Percentiles rank a stretch among this genome's conserved stretches.
Conservation (phyloP, 2,329 filamentous ascomycete species). For the Hymenoscyphus repandus region DNA sequence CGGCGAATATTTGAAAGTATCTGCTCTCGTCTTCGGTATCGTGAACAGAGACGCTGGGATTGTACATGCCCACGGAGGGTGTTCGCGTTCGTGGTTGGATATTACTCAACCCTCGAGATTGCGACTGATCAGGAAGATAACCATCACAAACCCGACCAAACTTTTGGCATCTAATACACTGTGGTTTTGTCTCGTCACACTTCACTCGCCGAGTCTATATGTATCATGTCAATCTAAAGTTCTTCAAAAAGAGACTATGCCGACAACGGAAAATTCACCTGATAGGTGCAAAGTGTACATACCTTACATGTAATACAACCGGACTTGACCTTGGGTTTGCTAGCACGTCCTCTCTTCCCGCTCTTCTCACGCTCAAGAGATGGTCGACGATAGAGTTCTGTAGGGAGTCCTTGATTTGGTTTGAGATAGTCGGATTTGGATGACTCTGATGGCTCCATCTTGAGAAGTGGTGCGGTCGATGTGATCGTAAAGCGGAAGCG, state of each 20-base stretch:
- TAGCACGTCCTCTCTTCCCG: conserved; percentile 24
- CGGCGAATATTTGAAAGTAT: conserved; percentile 58
- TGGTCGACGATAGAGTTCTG: conserved; percentile 17
- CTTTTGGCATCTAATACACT: conserved; percentile 55
- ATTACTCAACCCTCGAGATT: conserved; percentile 11
- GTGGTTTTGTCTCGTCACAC: conserved; percentile 51
- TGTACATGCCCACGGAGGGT: conserved; percentile 16
- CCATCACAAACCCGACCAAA: conserved; percentile 56
- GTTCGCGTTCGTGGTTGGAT: conserved; percentile 33
- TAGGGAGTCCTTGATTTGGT: conserved; percentile 10
- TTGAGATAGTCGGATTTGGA: conserved; percentile 1
- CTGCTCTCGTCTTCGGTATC: conserved; percentile 47
- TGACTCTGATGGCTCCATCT: conserved; percentile 1
- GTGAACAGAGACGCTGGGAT: conserved; percentile 37
- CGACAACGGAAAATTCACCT: not conserved
- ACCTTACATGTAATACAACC: conserved; percentile 66
- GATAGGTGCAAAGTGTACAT: conserved; percentile 27
- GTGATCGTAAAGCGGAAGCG: not conserved
- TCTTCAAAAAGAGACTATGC: not conserved
- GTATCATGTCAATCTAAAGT: conserved; percentile 6
- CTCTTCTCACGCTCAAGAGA: conserved; percentile 14
- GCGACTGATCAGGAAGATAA: conserved; percentile 38
- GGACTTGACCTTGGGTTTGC: conserved; percentile 53
- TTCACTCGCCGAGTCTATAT: conserved; percentile 51
- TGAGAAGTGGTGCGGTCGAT: not conserved